Percentiles rank a stretch among this genome's conserved stretches.
These are phyloP conservation scores for Sclerotinia sclerotiorum DNA, from an alignment of 2,329 filamentous ascomycete species.

Conservation along the genomic window DNA sequence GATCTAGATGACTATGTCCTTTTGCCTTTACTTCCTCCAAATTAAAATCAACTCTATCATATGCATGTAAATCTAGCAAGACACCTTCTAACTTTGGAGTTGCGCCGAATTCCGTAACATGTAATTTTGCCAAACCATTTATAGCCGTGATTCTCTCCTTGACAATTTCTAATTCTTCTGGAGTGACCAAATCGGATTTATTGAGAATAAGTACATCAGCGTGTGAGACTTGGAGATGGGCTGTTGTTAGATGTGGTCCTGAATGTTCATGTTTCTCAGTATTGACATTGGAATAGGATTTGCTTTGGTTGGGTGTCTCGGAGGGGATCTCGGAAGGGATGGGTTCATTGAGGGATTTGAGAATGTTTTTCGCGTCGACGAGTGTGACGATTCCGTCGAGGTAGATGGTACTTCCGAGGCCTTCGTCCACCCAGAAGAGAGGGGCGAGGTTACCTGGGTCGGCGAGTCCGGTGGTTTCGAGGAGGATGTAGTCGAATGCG, in stretches of 20 bases:
- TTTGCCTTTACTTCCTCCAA: conserved; percentile 69
- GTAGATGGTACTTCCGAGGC: conserved; percentile 91
- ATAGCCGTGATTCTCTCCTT: conserved; percentile 74
- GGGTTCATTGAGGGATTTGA: conserved; percentile 76
- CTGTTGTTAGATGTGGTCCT: conserved; percentile 79
- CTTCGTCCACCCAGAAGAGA: conserved; percentile 96
- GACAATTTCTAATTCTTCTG: conserved; percentile 67
- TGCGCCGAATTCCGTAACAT: conserved; percentile 75
- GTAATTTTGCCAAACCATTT: conserved; percentile 83
- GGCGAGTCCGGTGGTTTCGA: conserved; percentile 93
- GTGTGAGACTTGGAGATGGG: conserved; percentile 94
- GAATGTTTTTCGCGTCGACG: conserved; percentile 91
- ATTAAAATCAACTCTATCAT: conserved; percentile 77
- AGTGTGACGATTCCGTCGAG: conserved; percentile 95
- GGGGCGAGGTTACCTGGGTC: conserved; percentile 95
- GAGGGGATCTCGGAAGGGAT: conserved; percentile 53
- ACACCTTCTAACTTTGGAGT: conserved; percentile 83
- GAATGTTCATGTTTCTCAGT: conserved; percentile 41
- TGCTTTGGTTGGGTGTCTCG: conserved; percentile 35
- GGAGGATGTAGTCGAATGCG: conserved; percentile 93
- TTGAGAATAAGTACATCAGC: conserved; percentile 95
- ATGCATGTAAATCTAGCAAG: conserved; percentile 86
- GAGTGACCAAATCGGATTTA: conserved; percentile 80
- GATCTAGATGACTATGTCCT: conserved; percentile 88
- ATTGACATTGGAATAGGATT: conserved; percentile 44